Percentiles rank a stretch among this genome's conserved stretches.
Evolutionary conservation across 805 yeast genomes (phyloP).

Genomic region (Ogataea chonburiensis): DNA sequence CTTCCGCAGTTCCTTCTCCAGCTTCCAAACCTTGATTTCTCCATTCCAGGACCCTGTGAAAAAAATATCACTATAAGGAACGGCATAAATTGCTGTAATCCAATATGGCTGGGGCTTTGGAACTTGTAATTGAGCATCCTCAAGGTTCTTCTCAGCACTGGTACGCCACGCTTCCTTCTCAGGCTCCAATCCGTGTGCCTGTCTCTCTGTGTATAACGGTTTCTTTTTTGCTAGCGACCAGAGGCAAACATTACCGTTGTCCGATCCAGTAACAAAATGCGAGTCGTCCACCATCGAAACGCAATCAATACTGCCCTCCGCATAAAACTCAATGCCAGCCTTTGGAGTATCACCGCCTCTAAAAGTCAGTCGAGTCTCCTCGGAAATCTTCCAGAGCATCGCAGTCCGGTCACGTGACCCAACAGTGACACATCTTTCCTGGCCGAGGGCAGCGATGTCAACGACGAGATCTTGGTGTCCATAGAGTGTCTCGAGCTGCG

Average conservation of each 20-base stretch:
- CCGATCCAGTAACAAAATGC: slow-evolving; percentile 92
- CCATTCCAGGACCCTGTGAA: slow-evolving; percentile 91
- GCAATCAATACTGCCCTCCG: slow-evolving; percentile 89
- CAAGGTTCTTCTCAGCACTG: slow-evolving; percentile 47
- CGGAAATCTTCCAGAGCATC: slow-evolving; percentile 94
- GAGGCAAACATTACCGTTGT: slow-evolving; percentile 84
- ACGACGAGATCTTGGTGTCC: slow-evolving; percentile 93
- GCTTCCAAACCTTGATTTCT: slow-evolving; percentile 70
- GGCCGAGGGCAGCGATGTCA: slow-evolving; percentile 75
- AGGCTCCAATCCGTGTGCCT: slow-evolving; percentile 72
- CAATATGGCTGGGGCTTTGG: slow-evolving; percentile 78
- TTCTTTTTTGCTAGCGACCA: slow-evolving; percentile 93
- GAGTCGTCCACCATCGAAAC: slow-evolving; percentile 90
- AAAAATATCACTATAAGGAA: slow-evolving; percentile 83
- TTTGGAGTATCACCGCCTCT: slow-evolving; percentile 74
- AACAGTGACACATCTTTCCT: slow-evolving; percentile 93
- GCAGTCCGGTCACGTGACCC: slow-evolving; percentile 95
- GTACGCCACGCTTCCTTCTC: slow-evolving; percentile 45
- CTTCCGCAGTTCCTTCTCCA: slow-evolving; percentile 60
- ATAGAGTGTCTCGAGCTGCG: slow-evolving; percentile 86
- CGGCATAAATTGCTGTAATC: slow-evolving; percentile 77
- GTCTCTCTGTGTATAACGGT: slow-evolving; percentile 66
- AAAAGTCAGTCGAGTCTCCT: slow-evolving; percentile 90
- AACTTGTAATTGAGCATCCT: slow-evolving; percentile 45
- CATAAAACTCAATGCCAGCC: slow-evolving; percentile 39